Conservation (phyloP, 768 basidiomycete genomes). For the Infundibulicybe gibba region DNA sequence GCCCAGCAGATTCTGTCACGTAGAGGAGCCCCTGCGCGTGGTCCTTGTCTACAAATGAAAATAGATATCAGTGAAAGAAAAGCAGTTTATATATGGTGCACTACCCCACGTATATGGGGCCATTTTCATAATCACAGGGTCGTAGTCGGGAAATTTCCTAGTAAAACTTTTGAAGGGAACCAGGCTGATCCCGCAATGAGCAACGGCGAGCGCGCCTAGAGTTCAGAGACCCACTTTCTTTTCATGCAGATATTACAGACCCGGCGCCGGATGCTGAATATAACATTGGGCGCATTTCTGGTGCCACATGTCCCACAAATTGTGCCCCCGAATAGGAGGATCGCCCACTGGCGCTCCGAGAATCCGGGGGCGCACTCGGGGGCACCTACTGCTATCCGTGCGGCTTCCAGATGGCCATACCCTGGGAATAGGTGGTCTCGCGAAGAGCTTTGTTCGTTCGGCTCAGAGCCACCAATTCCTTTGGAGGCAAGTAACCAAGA, state of each 20-base stretch:
- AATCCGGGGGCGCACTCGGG: conserved; percentile 19
- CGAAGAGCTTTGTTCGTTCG: conserved; percentile 18
- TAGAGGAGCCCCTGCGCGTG: no score
- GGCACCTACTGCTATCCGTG: conserved; percentile 7
- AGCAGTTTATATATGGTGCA: background rate
- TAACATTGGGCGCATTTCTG: conserved; percentile 12
- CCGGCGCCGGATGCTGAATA: conserved; percentile 20
- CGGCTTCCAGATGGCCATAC: conserved; percentile 19
- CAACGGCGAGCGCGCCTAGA: background rate
- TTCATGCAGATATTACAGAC: conserved; percentile 23
- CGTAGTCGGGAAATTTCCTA: conserved; percentile 20
- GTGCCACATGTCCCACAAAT: conserved; percentile 7
- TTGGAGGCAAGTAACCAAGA: conserved; percentile 15
- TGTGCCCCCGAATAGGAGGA: conserved; percentile 17
- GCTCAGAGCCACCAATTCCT: conserved; percentile 19
- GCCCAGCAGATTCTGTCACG: no score
- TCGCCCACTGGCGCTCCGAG: conserved; percentile 22
- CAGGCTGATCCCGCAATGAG: conserved; percentile 14
- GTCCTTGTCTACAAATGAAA: no score
- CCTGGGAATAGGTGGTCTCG: conserved; percentile 10
- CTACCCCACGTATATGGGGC: conserved; percentile 27
- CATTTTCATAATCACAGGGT: conserved; percentile 20
- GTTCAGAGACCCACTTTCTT: conserved; percentile 14
- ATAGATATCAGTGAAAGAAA: no score
- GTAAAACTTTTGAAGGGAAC: conserved; percentile 19